phyloP scores from a whole-genome alignment of 345 rosid species.

The Hibiscus trionum region DNA sequence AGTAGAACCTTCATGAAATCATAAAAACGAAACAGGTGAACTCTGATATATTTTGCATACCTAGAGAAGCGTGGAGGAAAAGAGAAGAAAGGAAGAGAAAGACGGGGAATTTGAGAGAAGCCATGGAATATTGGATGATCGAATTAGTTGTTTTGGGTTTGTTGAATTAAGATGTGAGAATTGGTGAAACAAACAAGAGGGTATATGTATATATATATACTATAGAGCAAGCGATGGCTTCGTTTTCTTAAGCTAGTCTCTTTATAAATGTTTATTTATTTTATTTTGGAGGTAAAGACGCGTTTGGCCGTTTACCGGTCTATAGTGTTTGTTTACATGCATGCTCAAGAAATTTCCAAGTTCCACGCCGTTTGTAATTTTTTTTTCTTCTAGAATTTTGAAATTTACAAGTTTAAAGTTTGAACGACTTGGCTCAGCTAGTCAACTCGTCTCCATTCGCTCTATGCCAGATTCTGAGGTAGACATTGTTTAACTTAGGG shows the following conservation, averaged over 20 bases:
- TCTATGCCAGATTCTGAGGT: not conserved
- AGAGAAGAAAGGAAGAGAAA: conserved; percentile 52
- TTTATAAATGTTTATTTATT: no score
- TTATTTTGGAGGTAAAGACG: not conserved
- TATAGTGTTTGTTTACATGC: not conserved
- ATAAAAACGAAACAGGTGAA: no score
- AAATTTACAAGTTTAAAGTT: not conserved
- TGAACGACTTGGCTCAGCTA: not conserved
- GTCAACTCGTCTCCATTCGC: not conserved
- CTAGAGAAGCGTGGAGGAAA: conserved; percentile 56
- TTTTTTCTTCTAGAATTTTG: not conserved
- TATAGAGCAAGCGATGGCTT: conserved; percentile 5
- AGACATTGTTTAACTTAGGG: not conserved
- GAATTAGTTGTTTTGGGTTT: not conserved
- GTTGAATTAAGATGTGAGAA: not conserved
- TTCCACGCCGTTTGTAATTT: not conserved
- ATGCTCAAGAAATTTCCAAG: conserved; percentile 1
- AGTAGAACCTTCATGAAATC: no score
- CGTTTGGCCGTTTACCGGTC: conserved; percentile 7
- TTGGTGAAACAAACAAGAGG: conserved; percentile 4
- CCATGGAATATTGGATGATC: conserved; percentile 30
- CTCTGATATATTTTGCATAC: conserved; percentile 20
- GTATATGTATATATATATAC: not conserved
- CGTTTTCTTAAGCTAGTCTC: not conserved
- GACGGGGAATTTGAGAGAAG: conserved; percentile 38